These are phyloP conservation scores for Fusarium sp. DNA, from an alignment of 2,329 filamentous ascomycete species.

Conservation along the genomic window DNA sequence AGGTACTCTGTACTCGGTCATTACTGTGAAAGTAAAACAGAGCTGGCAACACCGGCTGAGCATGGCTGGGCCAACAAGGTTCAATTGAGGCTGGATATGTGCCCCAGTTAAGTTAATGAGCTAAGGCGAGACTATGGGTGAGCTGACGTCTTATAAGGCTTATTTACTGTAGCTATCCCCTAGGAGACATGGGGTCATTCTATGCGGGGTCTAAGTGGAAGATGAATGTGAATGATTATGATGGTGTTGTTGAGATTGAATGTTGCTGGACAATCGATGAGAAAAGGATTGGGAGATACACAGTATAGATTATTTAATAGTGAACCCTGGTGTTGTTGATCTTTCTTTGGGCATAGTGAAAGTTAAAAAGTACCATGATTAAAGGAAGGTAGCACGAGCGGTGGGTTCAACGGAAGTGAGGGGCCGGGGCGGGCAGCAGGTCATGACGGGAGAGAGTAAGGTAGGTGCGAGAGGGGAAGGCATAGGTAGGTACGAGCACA, in stretches of 20 bases:
- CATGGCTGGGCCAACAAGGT: neutral
- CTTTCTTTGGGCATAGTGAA: neutral
- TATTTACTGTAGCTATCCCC: neutral
- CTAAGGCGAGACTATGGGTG: neutral
- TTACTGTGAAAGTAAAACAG: neutral
- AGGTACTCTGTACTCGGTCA: neutral
- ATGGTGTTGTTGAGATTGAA: neutral
- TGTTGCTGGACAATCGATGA: neutral
- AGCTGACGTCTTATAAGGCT: conserved; percentile 16
- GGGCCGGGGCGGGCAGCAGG: conserved; percentile 36
- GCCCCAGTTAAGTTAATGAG: neutral
- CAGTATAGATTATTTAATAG: neutral
- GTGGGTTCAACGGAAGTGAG: conserved; percentile 36
- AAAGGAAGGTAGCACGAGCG: conserved; percentile 23
- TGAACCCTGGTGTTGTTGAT: neutral
- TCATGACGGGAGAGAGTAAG: conserved; percentile 14
- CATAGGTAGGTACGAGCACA: neutral
- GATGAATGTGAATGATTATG: neutral
- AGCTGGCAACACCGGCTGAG: neutral
- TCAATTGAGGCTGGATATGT: neutral
- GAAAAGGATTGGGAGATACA: neutral
- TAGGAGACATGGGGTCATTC: neutral
- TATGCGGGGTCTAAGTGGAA: conserved; percentile 1
- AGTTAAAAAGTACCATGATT: conserved; percentile 5
- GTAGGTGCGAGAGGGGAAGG: conserved; percentile 29